Evolutionary conservation across 1,284 basidiomycete genomes (phyloP), one percentile per base, ranked within the genome.

Genomic region (Ustanciosporium gigantosporum): DNA sequence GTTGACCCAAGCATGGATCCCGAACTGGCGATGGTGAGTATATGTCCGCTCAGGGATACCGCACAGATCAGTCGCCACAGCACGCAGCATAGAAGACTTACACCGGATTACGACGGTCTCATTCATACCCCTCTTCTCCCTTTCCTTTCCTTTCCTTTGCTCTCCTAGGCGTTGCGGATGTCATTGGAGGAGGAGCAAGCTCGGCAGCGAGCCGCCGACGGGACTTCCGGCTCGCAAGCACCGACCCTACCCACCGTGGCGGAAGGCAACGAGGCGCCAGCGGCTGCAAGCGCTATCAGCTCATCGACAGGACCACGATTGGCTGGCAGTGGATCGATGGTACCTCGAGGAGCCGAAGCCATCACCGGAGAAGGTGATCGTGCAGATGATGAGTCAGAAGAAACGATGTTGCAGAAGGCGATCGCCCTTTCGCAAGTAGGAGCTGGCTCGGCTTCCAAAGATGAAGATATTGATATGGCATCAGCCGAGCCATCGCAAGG

Each of bases 141-240:
- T n/a, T n/a, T n/a, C 3, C 15, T 19, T 23, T 20, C 17, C 16
- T 34, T 7, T 38, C 4, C 21, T 16, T 36, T 17, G 32, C 32
- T n/a, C 19, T 41, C 11, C 22, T 49, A 95, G 91, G 94, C 92
- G 11, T 83, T 98, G 34, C 89, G 94, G 31, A 91, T 98, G 87
- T 97, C 93, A 0, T 86, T 98, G 83, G 90, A 96, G 80, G 94
- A 98, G 80, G 94, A 93, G 56, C 87, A 89, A 76, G 91, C 91
- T 25, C 86, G 92, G 19, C 89, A 90, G 43, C 52, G 71, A 15
- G 66, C 74, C 11, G 50, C 68, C 21, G 70, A 73, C 24, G 55
- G 52, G 4, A 21, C 51, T 20, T 53, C 65, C 13, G 48, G 56
- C 29, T 57, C 59, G 20, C 50, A 57, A 25, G 64, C 50, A 11